A percentile compares a stretch with the other conserved stretches of the same genome.
Evolutionary conservation across 2,329 filamentous ascomycete genomes (phyloP).

Genomic region (Shiraia bambusicola): DNA sequence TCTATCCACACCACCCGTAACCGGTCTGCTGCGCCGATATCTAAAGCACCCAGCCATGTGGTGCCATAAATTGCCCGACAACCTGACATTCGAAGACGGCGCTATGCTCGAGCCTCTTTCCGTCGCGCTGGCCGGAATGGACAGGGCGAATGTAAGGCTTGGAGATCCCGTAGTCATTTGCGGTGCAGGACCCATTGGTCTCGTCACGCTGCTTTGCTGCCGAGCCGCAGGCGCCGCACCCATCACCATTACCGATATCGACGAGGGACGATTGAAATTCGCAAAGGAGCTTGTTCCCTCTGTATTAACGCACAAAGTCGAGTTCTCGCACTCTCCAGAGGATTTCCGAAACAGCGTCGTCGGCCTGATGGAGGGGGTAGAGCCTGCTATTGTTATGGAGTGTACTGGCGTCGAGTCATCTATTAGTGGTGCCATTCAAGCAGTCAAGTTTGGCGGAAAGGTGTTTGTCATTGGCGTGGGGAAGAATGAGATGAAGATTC

Average conservation of each 20-base stretch:
- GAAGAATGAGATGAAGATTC: constrained; percentile 91
- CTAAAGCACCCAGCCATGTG: constrained; percentile 92
- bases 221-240: constrained; percentile 86
- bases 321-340: constrained; percentile 55
- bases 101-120: constrained; percentile 87
- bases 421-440: constrained; percentile 82
- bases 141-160: constrained; percentile 75
- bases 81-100: constrained; percentile 86
- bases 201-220: constrained; percentile 83
- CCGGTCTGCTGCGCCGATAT: constrained; percentile 84
- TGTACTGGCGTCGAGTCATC: constrained; percentile 94
- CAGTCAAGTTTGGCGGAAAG: constrained; percentile 91
- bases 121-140: constrained; percentile 84
- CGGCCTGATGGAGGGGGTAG: constrained; percentile 70
- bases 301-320: constrained; percentile 78
- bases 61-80: constrained; percentile 91
- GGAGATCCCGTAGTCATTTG: constrained; percentile 88
- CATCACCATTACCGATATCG: constrained; percentile 92
- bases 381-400: constrained; percentile 81
- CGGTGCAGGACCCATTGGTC: constrained; percentile 89
- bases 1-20: constrained; percentile 85
- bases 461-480: constrained; percentile 96
- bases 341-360: constrained; percentile 71
- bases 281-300: constrained; percentile 80
- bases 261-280: constrained; percentile 79